These are phyloP conservation scores for Chamaecyparis obtusa DNA, from an alignment of 75 land plant species.

Conservation along the genomic window DNA sequence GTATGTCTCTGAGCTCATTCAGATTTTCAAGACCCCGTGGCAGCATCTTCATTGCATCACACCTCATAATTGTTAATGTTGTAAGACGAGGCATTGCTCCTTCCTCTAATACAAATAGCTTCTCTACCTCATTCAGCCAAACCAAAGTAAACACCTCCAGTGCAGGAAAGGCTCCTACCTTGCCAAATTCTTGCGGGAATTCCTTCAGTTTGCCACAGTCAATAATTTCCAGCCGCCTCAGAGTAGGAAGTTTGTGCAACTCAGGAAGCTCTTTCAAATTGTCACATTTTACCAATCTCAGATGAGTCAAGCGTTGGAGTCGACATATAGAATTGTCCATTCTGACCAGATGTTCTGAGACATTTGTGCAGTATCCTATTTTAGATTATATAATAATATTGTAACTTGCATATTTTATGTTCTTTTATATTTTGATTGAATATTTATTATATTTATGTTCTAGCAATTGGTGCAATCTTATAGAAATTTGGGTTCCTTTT, in stretches of 20 bases:
- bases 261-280: conserved; percentile 1
- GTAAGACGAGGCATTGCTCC: neutral
- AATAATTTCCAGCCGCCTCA: neutral
- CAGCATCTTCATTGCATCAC: neutral
- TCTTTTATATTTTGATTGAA: too few relatives aligned
- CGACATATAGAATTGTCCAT: neutral
- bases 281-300: neutral
- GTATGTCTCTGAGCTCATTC: neutral
- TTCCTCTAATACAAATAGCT: neutral
- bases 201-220: neutral
- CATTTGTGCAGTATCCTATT: too few relatives aligned
- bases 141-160: neutral
- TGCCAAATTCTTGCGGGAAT: neutral
- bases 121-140: neutral
- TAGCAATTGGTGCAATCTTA: too few relatives aligned
- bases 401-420: too few relatives aligned
- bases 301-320: neutral
- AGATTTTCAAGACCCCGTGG: neutral
- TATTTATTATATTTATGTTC: too few relatives aligned
- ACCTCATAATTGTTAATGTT: neutral
- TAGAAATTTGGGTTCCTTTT: too few relatives aligned
- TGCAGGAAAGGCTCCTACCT: neutral
- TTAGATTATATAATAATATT: too few relatives aligned
- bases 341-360: neutral
- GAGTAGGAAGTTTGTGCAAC: neutral